These are phyloP conservation scores for Anthracocystis panici-leucophaei DNA, from an alignment of 1,284 basidiomycete genomes.

Conservation along the genomic window DNA sequence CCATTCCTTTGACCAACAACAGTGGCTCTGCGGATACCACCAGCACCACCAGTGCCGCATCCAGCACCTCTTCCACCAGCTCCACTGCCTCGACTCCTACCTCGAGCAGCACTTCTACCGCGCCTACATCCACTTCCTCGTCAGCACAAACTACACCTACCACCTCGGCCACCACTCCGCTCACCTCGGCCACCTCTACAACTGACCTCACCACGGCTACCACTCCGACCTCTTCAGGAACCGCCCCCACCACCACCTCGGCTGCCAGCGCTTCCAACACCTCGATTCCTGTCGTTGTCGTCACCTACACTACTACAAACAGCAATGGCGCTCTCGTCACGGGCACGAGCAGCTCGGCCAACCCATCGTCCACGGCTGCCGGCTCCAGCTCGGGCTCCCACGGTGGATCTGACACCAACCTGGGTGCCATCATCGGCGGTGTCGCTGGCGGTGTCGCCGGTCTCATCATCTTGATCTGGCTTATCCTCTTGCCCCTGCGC, in stretches of 20 bases:
- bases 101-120: slow-evolving; percentile 13
- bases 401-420: slow-evolving; percentile 38
- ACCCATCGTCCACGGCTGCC: slow-evolving; percentile 14
- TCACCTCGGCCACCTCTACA: slow-evolving; percentile 22
- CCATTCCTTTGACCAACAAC: neutral
- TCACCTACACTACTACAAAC: slow-evolving; percentile 38
- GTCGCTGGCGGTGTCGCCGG: slow-evolving; percentile 57
- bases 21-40: slow-evolving; percentile 2
- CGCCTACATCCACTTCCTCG: slow-evolving; percentile 23
- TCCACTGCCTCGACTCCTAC: slow-evolving; percentile 12
- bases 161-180: slow-evolving; percentile 14
- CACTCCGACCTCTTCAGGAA: slow-evolving; percentile 13
- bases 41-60: slow-evolving; percentile 1
- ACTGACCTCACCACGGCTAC: slow-evolving; percentile 14
- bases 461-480: slow-evolving; percentile 52
- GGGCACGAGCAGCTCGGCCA: slow-evolving; percentile 28
- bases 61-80: slow-evolving; percentile 8
- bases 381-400: slow-evolving; percentile 10
- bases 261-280: slow-evolving; percentile 8
- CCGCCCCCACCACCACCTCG: slow-evolving; percentile 13
- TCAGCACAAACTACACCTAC: slow-evolving; percentile 14
- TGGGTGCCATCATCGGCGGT: slow-evolving; percentile 59
- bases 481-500: slow-evolving; percentile 55
- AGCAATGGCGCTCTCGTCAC: slow-evolving; percentile 34
- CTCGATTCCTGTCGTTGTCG: slow-evolving; percentile 37